A percentile compares a stretch with the other conserved stretches of the same genome.
Evolutionary conservation across 257 asterid genomes (phyloP).

Genomic region (Nicotiana knightiana): DNA sequence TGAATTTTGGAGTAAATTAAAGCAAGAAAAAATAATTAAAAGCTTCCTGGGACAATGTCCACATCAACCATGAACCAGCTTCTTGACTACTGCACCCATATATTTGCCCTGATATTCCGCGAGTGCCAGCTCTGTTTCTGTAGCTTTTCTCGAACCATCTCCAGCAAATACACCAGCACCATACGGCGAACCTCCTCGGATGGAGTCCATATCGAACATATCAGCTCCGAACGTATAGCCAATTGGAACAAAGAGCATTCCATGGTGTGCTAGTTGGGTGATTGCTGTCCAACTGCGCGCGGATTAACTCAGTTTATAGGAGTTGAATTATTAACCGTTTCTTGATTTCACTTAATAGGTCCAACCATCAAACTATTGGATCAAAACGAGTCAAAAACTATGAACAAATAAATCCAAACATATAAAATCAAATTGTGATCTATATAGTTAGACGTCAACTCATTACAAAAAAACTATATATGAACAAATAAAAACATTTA

Average conservation of each 20-base stretch:
- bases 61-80: constrained; percentile 17
- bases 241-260: constrained; percentile 80
- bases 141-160: constrained; percentile 32
- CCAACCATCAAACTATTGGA: not conserved
- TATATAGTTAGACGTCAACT: too few species aligned
- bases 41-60: not conserved
- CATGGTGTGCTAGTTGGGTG: constrained; percentile 80
- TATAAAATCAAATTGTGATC: too few species aligned
- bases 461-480: too few species aligned
- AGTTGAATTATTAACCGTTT: not conserved
- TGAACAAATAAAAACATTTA: too few species aligned
- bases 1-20: not conserved
- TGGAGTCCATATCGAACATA: constrained; percentile 64
- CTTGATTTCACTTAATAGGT: not conserved
- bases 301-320: not conserved
- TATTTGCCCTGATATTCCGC: constrained; percentile 50
- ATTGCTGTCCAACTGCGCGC: constrained; percentile 69
- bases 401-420: too few species aligned
- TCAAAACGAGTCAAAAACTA: not conserved
- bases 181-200: constrained; percentile 55
- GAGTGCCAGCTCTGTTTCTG: constrained; percentile 33
- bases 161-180: constrained; percentile 50
- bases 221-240: constrained; percentile 85
- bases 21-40: too few species aligned
- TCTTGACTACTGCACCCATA: constrained; percentile 35